phyloP scores from a whole-genome alignment of 2,329 filamentous ascomycete species.

The Dactylella cylindrospora region DNA sequence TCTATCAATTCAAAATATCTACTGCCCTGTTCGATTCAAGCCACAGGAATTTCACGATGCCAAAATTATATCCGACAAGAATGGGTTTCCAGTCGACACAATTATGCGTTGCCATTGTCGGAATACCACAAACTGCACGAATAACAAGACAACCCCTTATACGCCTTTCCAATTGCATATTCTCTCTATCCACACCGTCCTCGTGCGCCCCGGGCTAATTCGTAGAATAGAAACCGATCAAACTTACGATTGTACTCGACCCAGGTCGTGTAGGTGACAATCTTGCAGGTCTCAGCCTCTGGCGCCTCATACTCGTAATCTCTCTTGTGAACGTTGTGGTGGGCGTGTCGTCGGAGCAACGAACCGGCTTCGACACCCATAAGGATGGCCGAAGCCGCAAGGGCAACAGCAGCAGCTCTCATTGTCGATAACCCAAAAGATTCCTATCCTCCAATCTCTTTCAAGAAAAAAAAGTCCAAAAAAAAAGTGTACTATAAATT shows the following conservation, averaged over 20 bases:
- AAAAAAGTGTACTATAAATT: conserved; percentile 15
- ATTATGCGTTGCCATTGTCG: too few species aligned
- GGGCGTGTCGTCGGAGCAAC: conserved; percentile 42
- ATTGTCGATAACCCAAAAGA: conserved; percentile 7
- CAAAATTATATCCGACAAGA: too few species aligned
- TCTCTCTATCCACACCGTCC: too few species aligned
- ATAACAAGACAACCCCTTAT: too few species aligned
- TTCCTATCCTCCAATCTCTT: conserved; percentile 15
- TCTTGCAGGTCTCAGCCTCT: conserved; percentile 41
- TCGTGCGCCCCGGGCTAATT: too few species aligned
- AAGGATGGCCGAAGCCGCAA: conserved; percentile 41
- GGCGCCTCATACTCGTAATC: conserved; percentile 41
- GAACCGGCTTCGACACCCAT: conserved; percentile 41
- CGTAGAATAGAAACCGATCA: too few species aligned
- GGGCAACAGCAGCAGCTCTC: conserved; percentile 37
- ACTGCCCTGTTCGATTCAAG: too few species aligned
- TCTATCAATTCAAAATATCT: too few species aligned
- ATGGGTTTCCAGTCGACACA: too few species aligned
- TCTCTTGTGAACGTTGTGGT: conserved; percentile 40
- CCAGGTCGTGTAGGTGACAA: conserved; percentile 43
- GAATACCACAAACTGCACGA: too few species aligned
- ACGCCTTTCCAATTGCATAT: too few species aligned
- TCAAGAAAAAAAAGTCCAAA: conserved; percentile 16
- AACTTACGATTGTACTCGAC: conserved; percentile 43
- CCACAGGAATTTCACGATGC: too few species aligned